A percentile compares a stretch with the other conserved stretches of the same genome.
Conservation (phyloP, 352 stramenopile species). For the Globisporangium irregulare region DNA sequence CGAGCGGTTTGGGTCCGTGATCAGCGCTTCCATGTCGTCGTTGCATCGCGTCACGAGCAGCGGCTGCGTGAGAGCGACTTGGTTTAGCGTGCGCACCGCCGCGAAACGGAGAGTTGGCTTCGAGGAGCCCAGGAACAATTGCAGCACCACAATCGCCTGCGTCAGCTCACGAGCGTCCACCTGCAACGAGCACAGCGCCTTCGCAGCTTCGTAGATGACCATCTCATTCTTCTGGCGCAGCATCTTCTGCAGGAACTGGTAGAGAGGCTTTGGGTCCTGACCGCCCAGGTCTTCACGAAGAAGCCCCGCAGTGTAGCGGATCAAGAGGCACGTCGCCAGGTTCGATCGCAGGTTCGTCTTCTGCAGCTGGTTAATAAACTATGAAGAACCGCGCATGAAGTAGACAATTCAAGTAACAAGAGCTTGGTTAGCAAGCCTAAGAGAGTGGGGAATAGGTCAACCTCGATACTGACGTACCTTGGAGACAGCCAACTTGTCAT, state of each 20-base stretch:
- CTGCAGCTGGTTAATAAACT: conserved; percentile 87
- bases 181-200: conserved; percentile 94
- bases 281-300: conserved; percentile 86
- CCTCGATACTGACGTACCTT: conserved; percentile 53
- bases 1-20: conserved; percentile 96
- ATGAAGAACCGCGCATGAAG: not conserved
- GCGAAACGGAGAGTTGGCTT: conserved; percentile 97
- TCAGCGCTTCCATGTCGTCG: conserved; percentile 97
- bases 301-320: conserved; percentile 95
- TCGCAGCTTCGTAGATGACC: conserved; percentile 99
- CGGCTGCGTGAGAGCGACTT: conserved; percentile 90
- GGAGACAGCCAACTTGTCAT: conserved; percentile 97
- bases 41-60: conserved; percentile 97
- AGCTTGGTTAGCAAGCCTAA: too few species aligned
- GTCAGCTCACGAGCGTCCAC: conserved; percentile 95
- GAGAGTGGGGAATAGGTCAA: not conserved
- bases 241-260: conserved; percentile 95
- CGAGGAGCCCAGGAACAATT: conserved; percentile 93
- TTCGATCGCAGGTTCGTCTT: conserved; percentile 93
- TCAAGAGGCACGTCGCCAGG: conserved; percentile 95
- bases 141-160: conserved; percentile 96
- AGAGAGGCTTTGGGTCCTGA: conserved; percentile 74
- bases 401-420: too few species aligned
- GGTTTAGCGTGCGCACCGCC: conserved; percentile 94
- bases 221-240: conserved; percentile 97